Evolutionary conservation across 108 stramenopile genomes (phyloP).

Genomic region (Seminavis robusta): DNA sequence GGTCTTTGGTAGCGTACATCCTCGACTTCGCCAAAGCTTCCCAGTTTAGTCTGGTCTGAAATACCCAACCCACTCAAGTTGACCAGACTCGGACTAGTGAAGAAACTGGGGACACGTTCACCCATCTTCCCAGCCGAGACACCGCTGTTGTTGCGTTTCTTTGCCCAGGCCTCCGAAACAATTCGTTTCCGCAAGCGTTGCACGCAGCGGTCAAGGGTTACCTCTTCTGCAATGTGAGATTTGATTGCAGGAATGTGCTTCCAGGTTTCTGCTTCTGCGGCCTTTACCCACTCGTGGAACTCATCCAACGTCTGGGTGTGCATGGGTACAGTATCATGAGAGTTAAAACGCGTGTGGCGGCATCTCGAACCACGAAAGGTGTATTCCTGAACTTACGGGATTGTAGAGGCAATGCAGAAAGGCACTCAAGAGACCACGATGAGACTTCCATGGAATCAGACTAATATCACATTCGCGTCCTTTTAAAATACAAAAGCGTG

Average conservation of each 20-base stretch:
- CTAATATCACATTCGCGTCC: slow-evolving; percentile 93
- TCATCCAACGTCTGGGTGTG: slow-evolving; percentile 9
- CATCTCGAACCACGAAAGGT: too few species aligned
- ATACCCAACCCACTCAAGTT: slow-evolving; percentile 73
- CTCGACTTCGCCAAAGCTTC: background rate
- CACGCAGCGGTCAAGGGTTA: slow-evolving; percentile 84
- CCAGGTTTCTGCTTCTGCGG: slow-evolving; percentile 88
- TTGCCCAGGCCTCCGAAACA: slow-evolving; percentile 59
- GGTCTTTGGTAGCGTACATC: background rate
- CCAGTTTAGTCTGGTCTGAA: slow-evolving; percentile 36
- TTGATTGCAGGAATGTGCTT: slow-evolving; percentile 82
- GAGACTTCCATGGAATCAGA: slow-evolving; percentile 88
- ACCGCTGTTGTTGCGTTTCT: slow-evolving; percentile 5
- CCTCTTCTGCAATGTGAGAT: slow-evolving; percentile 81
- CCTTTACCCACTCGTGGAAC: slow-evolving; percentile 74
- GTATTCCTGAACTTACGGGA: too few species aligned
- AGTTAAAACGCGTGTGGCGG: too few species aligned
- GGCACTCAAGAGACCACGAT: slow-evolving; percentile 74
- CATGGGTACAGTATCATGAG: background rate
- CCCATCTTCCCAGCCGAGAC: slow-evolving; percentile 28
- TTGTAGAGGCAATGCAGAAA: slow-evolving; percentile 86
- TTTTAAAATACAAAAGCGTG: too few species aligned
- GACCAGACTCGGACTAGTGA: slow-evolving; percentile 76
- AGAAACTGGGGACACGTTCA: slow-evolving; percentile 72
- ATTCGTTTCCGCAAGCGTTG: slow-evolving; percentile 77